A percentile compares a stretch with the other conserved stretches of the same genome.
Evolutionary conservation across 192 early-diverging fungal genomes (phyloP).

Genomic region (Helicostylum pulchrum): DNA sequence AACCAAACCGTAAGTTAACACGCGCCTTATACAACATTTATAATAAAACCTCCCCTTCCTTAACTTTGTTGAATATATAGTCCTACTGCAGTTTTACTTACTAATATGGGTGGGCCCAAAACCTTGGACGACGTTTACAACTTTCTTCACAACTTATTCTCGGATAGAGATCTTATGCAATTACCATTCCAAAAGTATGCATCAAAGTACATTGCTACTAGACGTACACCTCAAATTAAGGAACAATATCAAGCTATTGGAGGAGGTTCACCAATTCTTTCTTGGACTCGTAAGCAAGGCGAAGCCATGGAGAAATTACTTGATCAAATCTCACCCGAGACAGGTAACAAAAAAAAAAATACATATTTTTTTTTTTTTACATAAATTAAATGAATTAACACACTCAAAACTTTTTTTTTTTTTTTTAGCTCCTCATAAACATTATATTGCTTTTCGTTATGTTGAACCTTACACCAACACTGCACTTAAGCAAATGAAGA

Average conservation of each 20-base stretch:
- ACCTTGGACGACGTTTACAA: conserved; percentile 71
- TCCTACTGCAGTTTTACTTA: conserved; percentile 80
- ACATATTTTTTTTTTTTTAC: not conserved
- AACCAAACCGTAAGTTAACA: no score
- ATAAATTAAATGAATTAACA: not conserved
- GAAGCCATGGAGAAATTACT: conserved; percentile 70
- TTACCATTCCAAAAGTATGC: conserved; percentile 75
- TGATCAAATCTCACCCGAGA: conserved; percentile 69
- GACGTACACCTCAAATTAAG: conserved; percentile 81
- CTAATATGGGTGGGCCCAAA: conserved; percentile 92
- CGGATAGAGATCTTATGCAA: conserved; percentile 89
- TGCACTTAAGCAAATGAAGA: conserved; percentile 74
- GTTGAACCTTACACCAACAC: conserved; percentile 72
- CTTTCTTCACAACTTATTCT: conserved; percentile 84
- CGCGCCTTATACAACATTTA: no score
- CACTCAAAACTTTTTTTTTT: not conserved
- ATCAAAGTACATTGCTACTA: conserved; percentile 74
- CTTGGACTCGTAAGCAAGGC: conserved; percentile 89
- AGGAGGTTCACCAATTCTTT: conserved; percentile 89
- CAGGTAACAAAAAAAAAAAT: conserved; percentile 63
- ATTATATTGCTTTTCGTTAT: conserved; percentile 94
- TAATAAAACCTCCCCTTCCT: no score
- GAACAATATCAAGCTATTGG: conserved; percentile 92
- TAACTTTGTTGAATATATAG: conserved; percentile 15
- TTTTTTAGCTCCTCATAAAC: conserved; percentile 74